Evolutionary conservation across 164 flowering plant genomes (phyloP), one percentile per base, ranked within the genome.

Genomic region (Magnolia officinalis): DNA sequence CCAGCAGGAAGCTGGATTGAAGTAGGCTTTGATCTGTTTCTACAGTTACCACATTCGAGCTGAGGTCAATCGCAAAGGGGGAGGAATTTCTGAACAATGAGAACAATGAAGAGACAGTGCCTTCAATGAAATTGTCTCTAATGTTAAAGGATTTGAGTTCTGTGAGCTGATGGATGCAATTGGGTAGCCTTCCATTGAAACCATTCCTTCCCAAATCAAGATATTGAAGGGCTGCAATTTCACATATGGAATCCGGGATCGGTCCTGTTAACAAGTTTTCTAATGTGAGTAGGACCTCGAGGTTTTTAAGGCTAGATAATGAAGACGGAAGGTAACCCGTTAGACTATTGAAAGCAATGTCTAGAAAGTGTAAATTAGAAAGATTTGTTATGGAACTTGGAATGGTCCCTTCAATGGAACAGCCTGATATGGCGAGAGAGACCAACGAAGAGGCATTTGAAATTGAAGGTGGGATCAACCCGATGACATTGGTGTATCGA

Each of bases 391-490:
- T 66, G 18, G 81, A 78, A 67, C 11, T 7, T 20, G 81, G 81
- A 23, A 78, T 31, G 10, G 81, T 23, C 51, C 83, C 83, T 61
- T 78, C 78, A 61, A 81, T 78, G 10, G 76, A 58, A 75, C 78
- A 66, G 13, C 74, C 23, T 18, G 51, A 20, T 9, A 55, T 71
- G 0, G 0, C 0, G 18, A 78, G 72, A 20, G 16, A 1, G 6
- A 52, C 74, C 51, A 81, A 67, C 18, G 37, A 59, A 20, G 80
- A 55, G 1, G 65, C 59, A 37, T 81, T 81, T 50, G 78, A 55
- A 24, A 78, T 72, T 18, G 75, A 72, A 50, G 11, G 21, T 2
- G 75, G 79, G 24, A 77, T 49, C 2, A 61, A 16, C 4, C 78
- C 78, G 63, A 20, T 8, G 49, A 71, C 74, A 16, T 71, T 45